These are phyloP conservation scores for Clavispora fructus DNA, from an alignment of 805 yeast genomes.

Conservation along the genomic window DNA sequence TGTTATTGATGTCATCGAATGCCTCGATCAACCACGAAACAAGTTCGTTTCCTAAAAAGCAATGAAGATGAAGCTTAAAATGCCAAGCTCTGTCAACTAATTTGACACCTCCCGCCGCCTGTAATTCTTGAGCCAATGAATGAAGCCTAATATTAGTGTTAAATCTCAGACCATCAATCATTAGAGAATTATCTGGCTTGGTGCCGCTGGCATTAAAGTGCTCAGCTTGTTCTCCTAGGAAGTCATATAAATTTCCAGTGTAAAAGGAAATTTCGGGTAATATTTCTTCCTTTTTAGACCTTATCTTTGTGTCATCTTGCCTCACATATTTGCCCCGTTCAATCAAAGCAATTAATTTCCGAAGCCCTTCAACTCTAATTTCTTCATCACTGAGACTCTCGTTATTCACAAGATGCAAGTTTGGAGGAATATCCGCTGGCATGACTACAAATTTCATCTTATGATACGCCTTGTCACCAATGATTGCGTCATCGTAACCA, in stretches of 20 bases:
- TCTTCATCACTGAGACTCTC: conserved; percentile 79
- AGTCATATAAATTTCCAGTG: conserved; percentile 76
- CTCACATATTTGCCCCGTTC: conserved; percentile 48
- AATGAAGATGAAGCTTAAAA: conserved; percentile 66
- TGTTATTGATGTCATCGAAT: conserved; percentile 70
- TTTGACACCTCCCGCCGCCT: conserved; percentile 55
- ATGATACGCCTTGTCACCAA: conserved; percentile 50
- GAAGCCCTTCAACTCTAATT: conserved; percentile 83
- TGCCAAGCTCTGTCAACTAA: conserved; percentile 89
- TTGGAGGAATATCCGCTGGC: conserved; percentile 68
- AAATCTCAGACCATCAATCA: conserved; percentile 35
- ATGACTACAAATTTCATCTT: conserved; percentile 79
- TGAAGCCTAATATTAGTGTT: conserved; percentile 45
- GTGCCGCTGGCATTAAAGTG: conserved; percentile 33
- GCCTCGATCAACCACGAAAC: conserved; percentile 81
- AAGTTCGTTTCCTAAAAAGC: conserved; percentile 81
- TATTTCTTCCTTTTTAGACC: conserved; percentile 38
- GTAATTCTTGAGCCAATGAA: conserved; percentile 61
- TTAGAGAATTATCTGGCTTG: conserved; percentile 24
- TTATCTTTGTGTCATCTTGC: conserved; percentile 20
- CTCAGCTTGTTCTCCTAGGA: conserved; percentile 47
- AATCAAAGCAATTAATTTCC: conserved; percentile 58
- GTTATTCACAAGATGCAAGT: conserved; percentile 41
- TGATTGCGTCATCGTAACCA: conserved; percentile 75
- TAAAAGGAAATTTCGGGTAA: conserved; percentile 78